Evolutionary conservation across 1,284 basidiomycete genomes (phyloP).

Genomic region (Sphaerobolus stellatus): DNA sequence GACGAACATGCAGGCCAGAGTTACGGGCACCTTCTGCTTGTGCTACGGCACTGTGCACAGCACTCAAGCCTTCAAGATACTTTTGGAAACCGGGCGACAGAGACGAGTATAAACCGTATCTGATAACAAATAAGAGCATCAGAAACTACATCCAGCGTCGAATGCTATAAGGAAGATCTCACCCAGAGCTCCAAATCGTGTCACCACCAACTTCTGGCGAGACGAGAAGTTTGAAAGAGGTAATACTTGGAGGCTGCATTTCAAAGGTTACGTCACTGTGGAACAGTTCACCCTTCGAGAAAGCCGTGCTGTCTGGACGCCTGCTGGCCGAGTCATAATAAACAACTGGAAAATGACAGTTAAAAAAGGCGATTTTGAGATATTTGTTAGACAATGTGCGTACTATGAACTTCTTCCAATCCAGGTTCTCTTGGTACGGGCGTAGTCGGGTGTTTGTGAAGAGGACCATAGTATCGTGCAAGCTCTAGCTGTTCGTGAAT

Average conservation of each 20-base stretch:
- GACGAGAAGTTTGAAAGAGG: constrained; percentile 70
- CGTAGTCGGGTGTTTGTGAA: constrained; percentile 83
- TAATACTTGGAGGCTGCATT: constrained; percentile 66
- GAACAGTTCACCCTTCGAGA: constrained; percentile 79
- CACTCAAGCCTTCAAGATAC: constrained; percentile 64
- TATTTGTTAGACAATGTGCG: constrained; percentile 10
- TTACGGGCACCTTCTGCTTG: constrained; percentile 68
- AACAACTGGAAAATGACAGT: constrained; percentile 30
- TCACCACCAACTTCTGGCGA: constrained; percentile 20
- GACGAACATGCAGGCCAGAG: constrained; percentile 62
- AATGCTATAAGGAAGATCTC: neutral
- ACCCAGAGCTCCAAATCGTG: constrained; percentile 22
- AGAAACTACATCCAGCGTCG: neutral
- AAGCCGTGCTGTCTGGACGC: constrained; percentile 64
- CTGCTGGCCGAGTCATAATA: constrained; percentile 31
- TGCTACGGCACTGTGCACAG: constrained; percentile 66
- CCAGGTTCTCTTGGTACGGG: constrained; percentile 68
- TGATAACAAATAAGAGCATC: constrained; percentile 13
- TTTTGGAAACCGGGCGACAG: constrained; percentile 65
- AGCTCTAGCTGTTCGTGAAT: constrained; percentile 69
- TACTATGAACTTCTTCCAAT: constrained; percentile 68
- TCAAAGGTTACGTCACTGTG: constrained; percentile 84
- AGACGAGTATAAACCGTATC: constrained; percentile 52
- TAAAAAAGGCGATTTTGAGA: no score
- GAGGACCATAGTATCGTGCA: constrained; percentile 70